Percentiles rank a stretch among this genome's conserved stretches.
Evolutionary conservation across 352 stramenopile genomes (phyloP).

Genomic region (Phytophthora syringae): DNA sequence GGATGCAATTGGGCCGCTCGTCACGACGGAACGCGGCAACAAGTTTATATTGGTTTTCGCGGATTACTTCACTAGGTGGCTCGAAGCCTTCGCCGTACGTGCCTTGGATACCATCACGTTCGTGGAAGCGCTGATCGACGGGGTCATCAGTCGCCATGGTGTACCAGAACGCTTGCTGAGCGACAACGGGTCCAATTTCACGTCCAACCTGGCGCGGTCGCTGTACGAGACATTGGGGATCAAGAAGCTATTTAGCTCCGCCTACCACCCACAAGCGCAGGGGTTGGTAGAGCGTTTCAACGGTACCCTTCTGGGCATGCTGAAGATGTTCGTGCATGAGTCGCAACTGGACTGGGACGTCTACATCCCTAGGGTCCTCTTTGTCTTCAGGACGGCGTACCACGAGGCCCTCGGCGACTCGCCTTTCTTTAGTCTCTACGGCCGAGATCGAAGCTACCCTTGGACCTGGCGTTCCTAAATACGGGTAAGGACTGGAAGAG

Average conservation of each 20-base stretch:
- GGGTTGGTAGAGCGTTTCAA: constrained; percentile 6
- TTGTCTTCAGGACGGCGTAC: constrained; percentile 16
- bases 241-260: neutral
- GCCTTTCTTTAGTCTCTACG: constrained; percentile 13
- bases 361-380: constrained; percentile 1
- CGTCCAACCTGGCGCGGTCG: neutral
- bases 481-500: constrained; percentile 7
- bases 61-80: neutral
- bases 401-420: constrained; percentile 12
- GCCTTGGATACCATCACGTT: neutral
- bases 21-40: neutral
- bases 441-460: constrained; percentile 3
- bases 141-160: neutral
- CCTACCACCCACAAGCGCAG: neutral
- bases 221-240: neutral
- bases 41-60: neutral
- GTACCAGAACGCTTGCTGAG: neutral
- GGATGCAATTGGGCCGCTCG: neutral
- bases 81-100: neutral
- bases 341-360: constrained; percentile 12
- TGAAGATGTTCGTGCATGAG: constrained; percentile 3
- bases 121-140: neutral
- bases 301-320: constrained; percentile 3
- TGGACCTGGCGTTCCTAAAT: constrained; percentile 16
- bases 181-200: neutral